Evolutionary conservation across 768 basidiomycete genomes (phyloP).

Genomic region (Boletus vermiculosoides): DNA sequence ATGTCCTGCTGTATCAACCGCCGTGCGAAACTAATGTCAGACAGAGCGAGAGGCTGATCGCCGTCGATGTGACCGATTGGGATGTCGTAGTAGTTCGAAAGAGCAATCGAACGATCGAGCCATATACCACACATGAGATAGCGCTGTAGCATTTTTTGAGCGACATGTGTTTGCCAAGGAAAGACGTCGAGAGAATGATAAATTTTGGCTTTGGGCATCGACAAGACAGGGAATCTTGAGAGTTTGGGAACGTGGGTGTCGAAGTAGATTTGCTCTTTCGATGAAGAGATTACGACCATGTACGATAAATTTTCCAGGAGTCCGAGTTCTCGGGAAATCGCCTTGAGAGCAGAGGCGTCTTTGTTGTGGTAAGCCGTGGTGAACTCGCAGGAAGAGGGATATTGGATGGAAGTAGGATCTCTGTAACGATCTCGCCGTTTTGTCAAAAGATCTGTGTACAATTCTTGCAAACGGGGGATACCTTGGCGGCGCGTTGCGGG

Average conservation of each 20-base stretch:
- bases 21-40: conserved; percentile 90
- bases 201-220: conserved; percentile 76
- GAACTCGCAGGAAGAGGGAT: conserved; percentile 63
- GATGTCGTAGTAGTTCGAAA: conserved; percentile 89
- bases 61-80: conserved; percentile 91
- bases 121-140: conserved; percentile 77
- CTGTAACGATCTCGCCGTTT: conserved; percentile 47
- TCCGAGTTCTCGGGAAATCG: conserved; percentile 84
- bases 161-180: conserved; percentile 85
- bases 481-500: conserved; percentile 83
- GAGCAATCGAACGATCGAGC: conserved; percentile 74
- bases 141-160: conserved; percentile 78
- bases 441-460: conserved; percentile 62
- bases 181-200: conserved; percentile 79
- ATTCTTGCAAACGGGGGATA: conserved; percentile 71
- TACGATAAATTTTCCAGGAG: conserved; percentile 70
- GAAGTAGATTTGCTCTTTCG: conserved; percentile 81
- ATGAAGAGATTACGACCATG: conserved; percentile 80
- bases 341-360: conserved; percentile 77
- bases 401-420: conserved; percentile 51
- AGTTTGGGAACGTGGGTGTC: conserved; percentile 70
- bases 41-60: conserved; percentile 82
- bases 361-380: conserved; percentile 73
- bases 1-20: conserved; percentile 85
- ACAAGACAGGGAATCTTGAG: conserved; percentile 81